phyloP scores from a whole-genome alignment of 2,329 filamentous ascomycete species.

The Colletotrichum sp. region DNA sequence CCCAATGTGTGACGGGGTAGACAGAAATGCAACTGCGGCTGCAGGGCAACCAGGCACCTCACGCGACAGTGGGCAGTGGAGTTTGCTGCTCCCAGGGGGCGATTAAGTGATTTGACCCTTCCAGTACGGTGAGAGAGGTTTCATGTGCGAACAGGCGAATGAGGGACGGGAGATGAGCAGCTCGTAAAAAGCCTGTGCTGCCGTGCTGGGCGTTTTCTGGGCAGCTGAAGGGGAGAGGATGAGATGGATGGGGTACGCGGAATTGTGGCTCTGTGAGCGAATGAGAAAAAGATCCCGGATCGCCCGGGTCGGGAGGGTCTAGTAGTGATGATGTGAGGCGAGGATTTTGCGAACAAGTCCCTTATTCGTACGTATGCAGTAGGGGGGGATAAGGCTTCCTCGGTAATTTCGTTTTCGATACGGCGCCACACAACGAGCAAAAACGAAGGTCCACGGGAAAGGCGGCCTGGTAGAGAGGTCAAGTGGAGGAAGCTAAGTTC shows the following conservation, averaged over 20 bases:
- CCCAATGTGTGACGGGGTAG: not conserved
- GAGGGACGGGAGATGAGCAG: constrained; percentile 5
- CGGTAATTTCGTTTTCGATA: not conserved
- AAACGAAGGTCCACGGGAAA: not conserved
- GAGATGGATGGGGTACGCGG: constrained; percentile 5
- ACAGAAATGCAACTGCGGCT: not conserved
- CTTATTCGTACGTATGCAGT: not conserved
- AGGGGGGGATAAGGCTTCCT: not conserved
- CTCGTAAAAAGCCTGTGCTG: not conserved
- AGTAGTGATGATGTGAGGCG: constrained; percentile 7
- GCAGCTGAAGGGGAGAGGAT: not conserved
- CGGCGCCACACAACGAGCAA: not conserved
- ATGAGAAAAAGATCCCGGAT: constrained; percentile 8
- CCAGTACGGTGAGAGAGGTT: not conserved
- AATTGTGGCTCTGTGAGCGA: constrained; percentile 12
- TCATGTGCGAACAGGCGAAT: constrained; percentile 2
- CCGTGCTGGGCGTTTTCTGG: constrained; percentile 9
- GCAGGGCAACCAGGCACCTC: not conserved
- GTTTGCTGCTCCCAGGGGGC: not conserved
- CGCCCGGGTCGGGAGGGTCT: constrained; percentile 1
- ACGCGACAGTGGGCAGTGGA: not conserved
- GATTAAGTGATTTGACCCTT: not conserved
- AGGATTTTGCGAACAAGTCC: not conserved
- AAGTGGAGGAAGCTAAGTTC: not conserved
- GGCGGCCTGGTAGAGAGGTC: not conserved